Base-by-base conservation (phyloP, 2,329 filamentous ascomycete genomes). In the Leptoxyphium fumago region DNA sequence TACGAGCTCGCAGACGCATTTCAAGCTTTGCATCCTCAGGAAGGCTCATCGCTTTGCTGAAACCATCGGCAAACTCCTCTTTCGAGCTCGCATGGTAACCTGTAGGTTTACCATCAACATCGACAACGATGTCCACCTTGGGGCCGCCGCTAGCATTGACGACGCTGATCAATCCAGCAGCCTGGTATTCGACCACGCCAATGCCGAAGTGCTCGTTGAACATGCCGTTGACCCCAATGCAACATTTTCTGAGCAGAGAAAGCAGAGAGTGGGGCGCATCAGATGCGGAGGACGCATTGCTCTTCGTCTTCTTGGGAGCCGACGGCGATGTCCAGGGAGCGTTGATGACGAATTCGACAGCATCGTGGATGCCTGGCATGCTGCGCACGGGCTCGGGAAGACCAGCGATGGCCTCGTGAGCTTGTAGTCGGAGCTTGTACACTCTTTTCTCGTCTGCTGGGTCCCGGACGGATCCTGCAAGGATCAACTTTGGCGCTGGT, bases 131-230 rank as follows among this genome's bases (percentile, higher is more conserved):
- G 60, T 98, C 91, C 49, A 86, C 65, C 64, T 91, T 94, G 2
- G 91, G 91, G 0, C 91, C 91, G 8, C 89, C 91, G 42, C 84
- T 91, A 62, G 95, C 73, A 56, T 98, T 91, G 8, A 96, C 91
- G 0, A 98, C 88, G 5, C 82, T 80, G 45, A 98, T 87, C 46
- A 98, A 69, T 1, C 91, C 91, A 0, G 91, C 91, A 3, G 91
- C 91, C 61, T 96, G 88, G 60, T 96, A 98, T 68, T 98, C 91
- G 36, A 98, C 91, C 13, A 96, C 88, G 1, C 91, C 91, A 46
- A 98, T 98, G 17, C 91, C 91, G 61, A 98, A 98, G 63, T 98
- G 91, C 67, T 98, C 91, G 61, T 95, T 96, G 89, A 91, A 98
- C 91, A 98, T 98, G 57, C 84, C 86, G 55, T 98, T 98, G 28